Conservation (phyloP, 106 monocot species). For the Acorus calamus region DNA sequence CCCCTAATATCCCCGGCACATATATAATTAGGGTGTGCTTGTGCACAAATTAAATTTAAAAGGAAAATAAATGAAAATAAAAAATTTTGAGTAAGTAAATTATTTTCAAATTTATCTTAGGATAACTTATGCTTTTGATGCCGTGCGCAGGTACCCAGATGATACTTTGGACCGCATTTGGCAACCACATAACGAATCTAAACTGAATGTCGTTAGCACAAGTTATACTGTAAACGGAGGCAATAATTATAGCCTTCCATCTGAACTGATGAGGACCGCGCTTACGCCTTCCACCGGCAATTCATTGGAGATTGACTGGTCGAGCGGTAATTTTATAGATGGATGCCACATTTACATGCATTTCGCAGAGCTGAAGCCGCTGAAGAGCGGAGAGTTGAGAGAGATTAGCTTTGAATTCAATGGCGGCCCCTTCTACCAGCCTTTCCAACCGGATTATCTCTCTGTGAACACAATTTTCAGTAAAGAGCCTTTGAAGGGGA, state of each 20-base stretch:
- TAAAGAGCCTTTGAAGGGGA: not conserved
- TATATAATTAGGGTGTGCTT: too few relatives aligned
- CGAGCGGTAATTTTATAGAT: too few relatives aligned
- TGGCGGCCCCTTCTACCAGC: too few relatives aligned
- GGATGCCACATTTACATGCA: not conserved
- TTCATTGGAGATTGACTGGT: too few relatives aligned
- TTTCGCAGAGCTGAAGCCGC: conserved; percentile 9
- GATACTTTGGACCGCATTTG: conserved; percentile 12
- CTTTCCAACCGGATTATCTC: not conserved
- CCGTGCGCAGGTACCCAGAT: conserved; percentile 18
- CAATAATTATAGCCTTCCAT: not conserved
- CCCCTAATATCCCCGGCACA: too few relatives aligned
- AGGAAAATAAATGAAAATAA: too few relatives aligned
- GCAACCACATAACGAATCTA: not conserved
- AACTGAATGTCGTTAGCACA: not conserved
- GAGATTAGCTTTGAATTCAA: not conserved
- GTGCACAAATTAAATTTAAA: too few relatives aligned
- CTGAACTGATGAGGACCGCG: conserved; percentile 1
- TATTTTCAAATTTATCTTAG: too few relatives aligned
- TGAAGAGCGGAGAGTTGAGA: not conserved
- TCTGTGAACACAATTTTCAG: not conserved
- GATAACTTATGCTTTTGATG: too few relatives aligned
- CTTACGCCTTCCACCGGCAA: not conserved
- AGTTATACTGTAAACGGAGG: not conserved
- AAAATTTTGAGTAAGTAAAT: too few relatives aligned